These are phyloP conservation scores for Saccharomycopsis sp. DNA, from an alignment of 805 yeast genomes.

Conservation along the genomic window DNA sequence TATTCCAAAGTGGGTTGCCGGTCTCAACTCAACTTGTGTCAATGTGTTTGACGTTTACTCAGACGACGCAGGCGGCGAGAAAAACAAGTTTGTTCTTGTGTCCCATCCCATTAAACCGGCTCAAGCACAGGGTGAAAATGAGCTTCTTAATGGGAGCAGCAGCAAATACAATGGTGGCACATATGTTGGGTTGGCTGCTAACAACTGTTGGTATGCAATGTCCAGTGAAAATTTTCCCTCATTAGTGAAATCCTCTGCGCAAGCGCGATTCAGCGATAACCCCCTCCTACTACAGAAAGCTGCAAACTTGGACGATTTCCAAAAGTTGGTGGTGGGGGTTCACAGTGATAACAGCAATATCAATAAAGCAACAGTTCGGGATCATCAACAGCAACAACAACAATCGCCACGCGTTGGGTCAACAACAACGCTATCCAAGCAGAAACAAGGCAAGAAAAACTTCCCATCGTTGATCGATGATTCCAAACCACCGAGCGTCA, in stretches of 20 bases:
- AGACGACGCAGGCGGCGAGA: constrained; percentile 23
- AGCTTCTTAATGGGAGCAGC: constrained; percentile 21
- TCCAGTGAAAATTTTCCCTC: constrained; percentile 73
- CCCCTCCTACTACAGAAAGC: neutral
- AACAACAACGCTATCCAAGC: too few species aligned
- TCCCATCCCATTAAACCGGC: constrained; percentile 55
- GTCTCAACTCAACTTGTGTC: constrained; percentile 62
- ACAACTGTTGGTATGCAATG: constrained; percentile 79
- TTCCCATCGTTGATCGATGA: constrained; percentile 15
- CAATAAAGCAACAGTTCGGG: neutral
- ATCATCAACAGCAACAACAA: too few species aligned
- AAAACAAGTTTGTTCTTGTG: constrained; percentile 38
- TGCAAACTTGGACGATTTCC: constrained; percentile 26
- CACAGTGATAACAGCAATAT: constrained; percentile 30
- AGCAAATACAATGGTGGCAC: constrained; percentile 35
- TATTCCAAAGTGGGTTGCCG: constrained; percentile 71
- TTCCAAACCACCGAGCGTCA: constrained; percentile 16
- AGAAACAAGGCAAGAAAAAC: neutral
- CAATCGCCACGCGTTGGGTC: too few species aligned
- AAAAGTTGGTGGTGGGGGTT: constrained; percentile 41
- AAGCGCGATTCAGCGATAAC: constrained; percentile 49
- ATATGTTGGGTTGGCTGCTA: constrained; percentile 53
- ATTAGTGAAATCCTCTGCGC: constrained; percentile 69
- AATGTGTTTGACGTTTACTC: constrained; percentile 67
- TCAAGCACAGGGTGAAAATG: constrained; percentile 21